These are phyloP conservation scores for Amanita subjunquillea DNA, from an alignment of 768 basidiomycete genomes.

Conservation along the genomic window DNA sequence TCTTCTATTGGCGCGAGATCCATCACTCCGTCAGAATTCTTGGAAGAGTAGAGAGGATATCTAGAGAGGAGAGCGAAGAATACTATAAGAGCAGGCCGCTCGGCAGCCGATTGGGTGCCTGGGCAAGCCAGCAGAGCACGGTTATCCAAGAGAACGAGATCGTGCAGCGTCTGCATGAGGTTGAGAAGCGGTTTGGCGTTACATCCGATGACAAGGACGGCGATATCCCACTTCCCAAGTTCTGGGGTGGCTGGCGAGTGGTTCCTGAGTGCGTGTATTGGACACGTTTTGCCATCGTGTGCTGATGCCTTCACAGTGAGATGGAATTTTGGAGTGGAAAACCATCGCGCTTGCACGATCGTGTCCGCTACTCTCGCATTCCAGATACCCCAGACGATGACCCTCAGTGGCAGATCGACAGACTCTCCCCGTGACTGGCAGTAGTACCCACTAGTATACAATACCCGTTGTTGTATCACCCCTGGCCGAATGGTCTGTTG, in stretches of 20 bases:
- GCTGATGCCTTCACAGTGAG: constrained; percentile 44
- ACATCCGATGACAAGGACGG: constrained; percentile 26
- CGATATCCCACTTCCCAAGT: constrained; percentile 70
- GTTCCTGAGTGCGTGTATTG: constrained; percentile 64
- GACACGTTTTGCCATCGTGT: background rate
- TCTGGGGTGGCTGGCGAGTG: constrained; percentile 96
- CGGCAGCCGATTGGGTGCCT: constrained; percentile 82
- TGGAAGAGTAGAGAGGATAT: constrained; percentile 76
- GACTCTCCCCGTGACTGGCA: constrained; percentile 56
- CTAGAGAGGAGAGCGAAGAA: constrained; percentile 58
- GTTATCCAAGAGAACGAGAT: constrained; percentile 70
- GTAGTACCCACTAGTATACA: constrained; percentile 7
- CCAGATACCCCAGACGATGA: constrained; percentile 35
- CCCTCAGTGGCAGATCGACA: constrained; percentile 66
- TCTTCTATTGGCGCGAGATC: constrained; percentile 89
- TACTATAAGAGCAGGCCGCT: constrained; percentile 81
- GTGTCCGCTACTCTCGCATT: constrained; percentile 64
- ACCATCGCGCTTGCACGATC: constrained; percentile 89
- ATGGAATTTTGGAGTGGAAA: constrained; percentile 97
- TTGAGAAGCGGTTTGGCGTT: constrained; percentile 48
- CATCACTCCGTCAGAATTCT: constrained; percentile 74
- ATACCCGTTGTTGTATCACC: constrained; percentile 9
- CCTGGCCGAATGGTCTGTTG: constrained; percentile 27
- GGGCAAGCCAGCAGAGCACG: constrained; percentile 85
- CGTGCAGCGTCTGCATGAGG: constrained; percentile 42